phyloP scores from a whole-genome alignment of 257 asterid genomes.

The Nicotiana tomentosiformis region DNA sequence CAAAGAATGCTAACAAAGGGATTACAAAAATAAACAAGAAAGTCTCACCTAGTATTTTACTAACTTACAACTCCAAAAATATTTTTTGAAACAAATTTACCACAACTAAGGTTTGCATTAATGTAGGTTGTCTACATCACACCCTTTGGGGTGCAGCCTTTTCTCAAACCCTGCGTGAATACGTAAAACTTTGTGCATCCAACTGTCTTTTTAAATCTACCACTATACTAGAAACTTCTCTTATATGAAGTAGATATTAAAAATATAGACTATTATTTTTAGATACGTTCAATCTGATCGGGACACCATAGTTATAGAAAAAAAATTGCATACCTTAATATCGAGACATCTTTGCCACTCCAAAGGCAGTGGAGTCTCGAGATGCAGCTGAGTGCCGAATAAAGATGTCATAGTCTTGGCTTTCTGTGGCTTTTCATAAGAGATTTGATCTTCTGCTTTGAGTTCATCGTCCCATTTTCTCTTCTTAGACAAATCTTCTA shows the following conservation, averaged over 20 bases:
- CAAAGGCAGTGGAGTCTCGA: slow-evolving; percentile 36
- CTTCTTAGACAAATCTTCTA: slow-evolving; percentile 41
- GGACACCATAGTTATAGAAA: background rate
- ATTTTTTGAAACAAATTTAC: background rate
- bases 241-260: background rate
- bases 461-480: slow-evolving; percentile 44
- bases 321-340: slow-evolving; percentile 36
- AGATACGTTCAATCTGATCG: background rate
- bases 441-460: background rate
- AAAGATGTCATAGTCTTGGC: slow-evolving; percentile 16
- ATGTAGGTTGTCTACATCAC: too few species aligned
- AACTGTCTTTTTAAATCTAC: background rate
- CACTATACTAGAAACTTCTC: background rate
- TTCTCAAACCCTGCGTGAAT: too few species aligned
- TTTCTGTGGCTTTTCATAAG: slow-evolving; percentile 18
- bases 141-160: too few species aligned
- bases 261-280: background rate
- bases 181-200: too few species aligned
- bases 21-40: background rate
- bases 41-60: background rate
- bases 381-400: slow-evolving; percentile 21
- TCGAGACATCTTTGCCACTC: slow-evolving; percentile 81
- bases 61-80: background rate
- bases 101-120: background rate
- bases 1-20: background rate